Percentiles rank a stretch among this genome's conserved stretches.
phyloP scores from a whole-genome alignment of 345 rosid genomes.

The sweet orange (Citrus sinensis) region DNA sequence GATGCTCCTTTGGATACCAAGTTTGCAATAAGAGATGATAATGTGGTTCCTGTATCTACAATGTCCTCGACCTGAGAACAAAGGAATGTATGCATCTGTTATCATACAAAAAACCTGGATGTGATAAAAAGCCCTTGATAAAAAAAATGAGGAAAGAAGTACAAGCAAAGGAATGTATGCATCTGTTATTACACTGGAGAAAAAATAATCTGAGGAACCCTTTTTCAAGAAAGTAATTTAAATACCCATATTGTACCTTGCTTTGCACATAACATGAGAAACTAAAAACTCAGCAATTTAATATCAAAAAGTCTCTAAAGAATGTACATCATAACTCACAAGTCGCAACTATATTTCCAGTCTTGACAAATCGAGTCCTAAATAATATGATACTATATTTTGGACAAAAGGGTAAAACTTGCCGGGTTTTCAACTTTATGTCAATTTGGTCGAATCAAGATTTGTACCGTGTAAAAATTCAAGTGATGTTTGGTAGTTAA shows the following conservation, averaged over 20 bases:
- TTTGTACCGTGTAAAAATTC: too few relatives aligned
- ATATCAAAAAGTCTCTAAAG: not conserved
- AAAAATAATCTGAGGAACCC: not conserved
- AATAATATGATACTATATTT: not conserved
- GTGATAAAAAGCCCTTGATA: not conserved
- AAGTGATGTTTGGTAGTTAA: too few relatives aligned
- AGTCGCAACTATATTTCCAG: not conserved
- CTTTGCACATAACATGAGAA: not conserved
- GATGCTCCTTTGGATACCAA: conserved; percentile 60
- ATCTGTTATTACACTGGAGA: not conserved
- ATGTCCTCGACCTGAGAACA: conserved; percentile 82
- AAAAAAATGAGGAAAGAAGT: not conserved
- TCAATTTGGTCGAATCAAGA: not conserved
- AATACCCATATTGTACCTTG: not conserved
- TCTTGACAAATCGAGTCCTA: not conserved
- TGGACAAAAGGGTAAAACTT: not conserved
- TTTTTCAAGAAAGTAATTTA: not conserved
- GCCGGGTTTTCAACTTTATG: not conserved
- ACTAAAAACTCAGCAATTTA: too few relatives aligned
- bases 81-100: too few relatives aligned
- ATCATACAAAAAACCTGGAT: not conserved
- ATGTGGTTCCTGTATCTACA: conserved; percentile 85
- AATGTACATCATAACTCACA: not conserved
- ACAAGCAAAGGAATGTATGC: not conserved
- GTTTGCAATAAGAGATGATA: conserved; percentile 53